Percentiles rank a stretch among this genome's conserved stretches.
These are phyloP conservation scores for Aureobasidium namibiae DNA, from an alignment of 2,329 filamentous ascomycete species.

Conservation along the genomic window DNA sequence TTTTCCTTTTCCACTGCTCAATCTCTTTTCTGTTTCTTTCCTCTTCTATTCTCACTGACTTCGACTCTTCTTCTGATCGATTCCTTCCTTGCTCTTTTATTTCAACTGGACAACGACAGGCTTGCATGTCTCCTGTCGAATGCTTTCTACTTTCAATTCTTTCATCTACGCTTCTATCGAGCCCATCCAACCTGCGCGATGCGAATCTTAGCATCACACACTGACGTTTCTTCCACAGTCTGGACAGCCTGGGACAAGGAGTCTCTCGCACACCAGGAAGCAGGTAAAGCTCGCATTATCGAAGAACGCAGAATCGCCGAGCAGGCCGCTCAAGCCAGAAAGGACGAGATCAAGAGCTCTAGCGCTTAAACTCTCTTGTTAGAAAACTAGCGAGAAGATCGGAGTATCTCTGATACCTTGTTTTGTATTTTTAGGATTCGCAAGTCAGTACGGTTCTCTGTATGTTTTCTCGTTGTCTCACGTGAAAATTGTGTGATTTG, in stretches of 20 bases:
- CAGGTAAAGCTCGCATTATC: conserved; percentile 21
- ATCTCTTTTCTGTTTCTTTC: not conserved
- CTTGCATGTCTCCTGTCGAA: too few species aligned
- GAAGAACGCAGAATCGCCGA: conserved; percentile 24
- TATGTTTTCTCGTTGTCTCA: not conserved
- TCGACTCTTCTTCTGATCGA: not conserved
- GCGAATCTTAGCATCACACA: not conserved
- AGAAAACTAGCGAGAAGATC: not conserved
- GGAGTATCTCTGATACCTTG: not conserved
- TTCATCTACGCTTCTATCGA: not conserved
- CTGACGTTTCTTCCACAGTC: conserved; percentile 18
- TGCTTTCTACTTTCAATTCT: not conserved
- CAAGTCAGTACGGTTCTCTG: not conserved
- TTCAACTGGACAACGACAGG: not conserved
- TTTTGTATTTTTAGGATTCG: not conserved
- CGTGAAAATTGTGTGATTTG: too few species aligned
- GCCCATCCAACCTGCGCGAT: not conserved
- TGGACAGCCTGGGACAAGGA: conserved; percentile 30
- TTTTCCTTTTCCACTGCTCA: not conserved
- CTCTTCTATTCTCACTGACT: not conserved
- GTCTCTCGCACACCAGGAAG: conserved; percentile 18
- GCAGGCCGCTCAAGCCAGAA: conserved; percentile 22
- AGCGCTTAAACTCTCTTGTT: not conserved
- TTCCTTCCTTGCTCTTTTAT: too few species aligned
- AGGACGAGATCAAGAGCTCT: conserved; percentile 25